Evolutionary conservation across 164 flowering plant species (phyloP).

Genomic region (Tetracentron sinense): DNA sequence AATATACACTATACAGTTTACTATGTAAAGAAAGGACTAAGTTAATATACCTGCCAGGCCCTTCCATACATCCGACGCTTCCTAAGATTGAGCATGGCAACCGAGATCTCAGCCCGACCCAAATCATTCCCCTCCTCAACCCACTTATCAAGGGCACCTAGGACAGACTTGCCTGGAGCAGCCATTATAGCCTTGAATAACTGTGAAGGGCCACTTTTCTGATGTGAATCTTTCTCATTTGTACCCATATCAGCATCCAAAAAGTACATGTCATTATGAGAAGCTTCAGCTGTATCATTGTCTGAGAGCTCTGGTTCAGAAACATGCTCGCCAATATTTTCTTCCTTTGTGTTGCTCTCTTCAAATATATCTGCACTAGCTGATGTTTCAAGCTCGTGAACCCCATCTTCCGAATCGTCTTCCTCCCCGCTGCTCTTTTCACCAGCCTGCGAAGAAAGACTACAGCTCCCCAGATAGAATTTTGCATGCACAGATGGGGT

Average conservation of each 20-base stretch:
- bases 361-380: conserved; percentile 7
- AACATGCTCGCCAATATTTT: not conserved
- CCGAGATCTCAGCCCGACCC: not conserved
- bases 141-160: conserved; percentile 6
- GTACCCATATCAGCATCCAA: not conserved
- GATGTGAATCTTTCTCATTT: not conserved
- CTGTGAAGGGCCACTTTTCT: not conserved
- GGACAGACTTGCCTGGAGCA: not conserved
- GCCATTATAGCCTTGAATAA: not conserved
- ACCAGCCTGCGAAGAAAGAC: conserved; percentile 65
- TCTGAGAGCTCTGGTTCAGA: not conserved
- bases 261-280: not conserved
- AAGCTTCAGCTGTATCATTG: not conserved
- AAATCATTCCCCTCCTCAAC: conserved; percentile 9
- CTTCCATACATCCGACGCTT: conserved; percentile 8
- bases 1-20: too few relatives aligned
- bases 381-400: conserved; percentile 70
- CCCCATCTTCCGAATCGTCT: conserved; percentile 60
- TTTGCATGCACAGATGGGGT: conserved; percentile 9
- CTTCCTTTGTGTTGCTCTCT: not conserved
- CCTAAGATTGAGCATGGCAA: conserved; percentile 1
- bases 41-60: conserved; percentile 7
- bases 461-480: conserved; percentile 17
- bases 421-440: conserved; percentile 53
- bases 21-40: not conserved